Evolutionary conservation across 352 stramenopile species (phyloP), one percentile per base, ranked within the genome.

Genomic region (Peronospora belbahrii): DNA sequence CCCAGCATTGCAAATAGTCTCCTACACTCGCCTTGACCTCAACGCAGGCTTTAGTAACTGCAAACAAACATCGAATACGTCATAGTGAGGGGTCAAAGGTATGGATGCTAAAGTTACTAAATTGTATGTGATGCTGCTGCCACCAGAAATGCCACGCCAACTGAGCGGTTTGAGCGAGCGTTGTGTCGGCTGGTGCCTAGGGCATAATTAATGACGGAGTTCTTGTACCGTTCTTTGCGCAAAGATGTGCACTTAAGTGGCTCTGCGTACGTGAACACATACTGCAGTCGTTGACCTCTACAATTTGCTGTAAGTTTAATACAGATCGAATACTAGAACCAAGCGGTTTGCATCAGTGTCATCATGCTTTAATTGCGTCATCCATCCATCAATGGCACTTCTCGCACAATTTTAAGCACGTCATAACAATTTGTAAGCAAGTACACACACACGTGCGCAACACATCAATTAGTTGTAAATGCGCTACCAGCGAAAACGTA

Each of bases 51-150:
- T 83, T 42, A 92, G 85, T 13, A 92, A 57, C 44, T 85, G 71
- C 28, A 89, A 38, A 2, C 89, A 65, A 24, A 92, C 72, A 40
- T 83, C 83, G 42, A 92, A 89, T 0, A 92, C 70, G 46, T 92
- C 89, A 46, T 88, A 78, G 0, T 76, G 74, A 8, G 66, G 72
- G 23, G 88, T 72, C 4, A 70, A 73, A 2, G 70, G 71, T 22
- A 67, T 65, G 23, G 33, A 32, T 3, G 25, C 30, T 14, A 18
- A 57, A 27, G 49, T 52, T 19, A 48, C 19, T 0, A 23, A 15
- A 38, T 24, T 62, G n/a, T n/a, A n/a, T n/a, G n/a, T 4, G 63
- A 48, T 11, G 52, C 42, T 41, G 45, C 22, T 6, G 61, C 49
- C 17, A 64, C 4, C 2, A 52, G 43, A 18, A 75, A 57, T 1